Conservation (phyloP, 2,329 filamentous ascomycete genomes). For the Coniosporium tulheliwenetii region DNA sequence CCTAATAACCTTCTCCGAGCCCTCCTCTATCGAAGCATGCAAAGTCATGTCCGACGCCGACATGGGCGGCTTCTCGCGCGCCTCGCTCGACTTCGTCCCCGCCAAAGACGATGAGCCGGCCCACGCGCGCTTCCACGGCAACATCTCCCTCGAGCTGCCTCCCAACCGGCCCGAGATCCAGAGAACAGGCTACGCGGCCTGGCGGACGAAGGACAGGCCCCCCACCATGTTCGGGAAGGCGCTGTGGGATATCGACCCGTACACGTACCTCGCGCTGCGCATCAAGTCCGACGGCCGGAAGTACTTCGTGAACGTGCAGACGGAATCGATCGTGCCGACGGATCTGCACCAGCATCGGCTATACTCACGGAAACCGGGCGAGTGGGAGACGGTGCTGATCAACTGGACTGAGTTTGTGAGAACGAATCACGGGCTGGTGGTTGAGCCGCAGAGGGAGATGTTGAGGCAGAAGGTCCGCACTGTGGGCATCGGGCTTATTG, state of each 20-base stretch:
- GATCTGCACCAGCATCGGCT: slow-evolving; percentile 91
- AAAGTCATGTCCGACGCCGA: slow-evolving; percentile 79
- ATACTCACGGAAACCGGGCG: slow-evolving; percentile 59
- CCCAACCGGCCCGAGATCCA: slow-evolving; percentile 56
- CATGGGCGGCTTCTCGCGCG: slow-evolving; percentile 73
- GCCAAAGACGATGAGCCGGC: slow-evolving; percentile 33
- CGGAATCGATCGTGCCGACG: slow-evolving; percentile 83
- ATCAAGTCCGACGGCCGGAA: slow-evolving; percentile 81
- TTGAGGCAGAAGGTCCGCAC: slow-evolving; percentile 72
- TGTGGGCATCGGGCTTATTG: slow-evolving; percentile 76
- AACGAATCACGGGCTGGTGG: slow-evolving; percentile 81
- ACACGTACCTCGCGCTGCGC: slow-evolving; percentile 71
- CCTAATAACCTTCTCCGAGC: slow-evolving; percentile 46
- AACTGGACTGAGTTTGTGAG: slow-evolving; percentile 87
- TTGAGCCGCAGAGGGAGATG: slow-evolving; percentile 87
- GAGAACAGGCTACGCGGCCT: slow-evolving; percentile 77
- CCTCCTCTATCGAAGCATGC: slow-evolving; percentile 26
- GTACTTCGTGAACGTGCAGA: slow-evolving; percentile 93
- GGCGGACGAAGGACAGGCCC: slow-evolving; percentile 63
- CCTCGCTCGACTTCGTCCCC: slow-evolving; percentile 50
- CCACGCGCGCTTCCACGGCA: slow-evolving; percentile 73
- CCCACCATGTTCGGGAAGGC: slow-evolving; percentile 73
- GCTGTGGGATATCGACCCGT: slow-evolving; percentile 81
- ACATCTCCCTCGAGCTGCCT: slow-evolving; percentile 75
- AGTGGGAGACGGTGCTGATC: slow-evolving; percentile 93